These are phyloP conservation scores for Lagenaria siceraria DNA, from an alignment of 306 rosid genomes.

Conservation along the genomic window DNA sequence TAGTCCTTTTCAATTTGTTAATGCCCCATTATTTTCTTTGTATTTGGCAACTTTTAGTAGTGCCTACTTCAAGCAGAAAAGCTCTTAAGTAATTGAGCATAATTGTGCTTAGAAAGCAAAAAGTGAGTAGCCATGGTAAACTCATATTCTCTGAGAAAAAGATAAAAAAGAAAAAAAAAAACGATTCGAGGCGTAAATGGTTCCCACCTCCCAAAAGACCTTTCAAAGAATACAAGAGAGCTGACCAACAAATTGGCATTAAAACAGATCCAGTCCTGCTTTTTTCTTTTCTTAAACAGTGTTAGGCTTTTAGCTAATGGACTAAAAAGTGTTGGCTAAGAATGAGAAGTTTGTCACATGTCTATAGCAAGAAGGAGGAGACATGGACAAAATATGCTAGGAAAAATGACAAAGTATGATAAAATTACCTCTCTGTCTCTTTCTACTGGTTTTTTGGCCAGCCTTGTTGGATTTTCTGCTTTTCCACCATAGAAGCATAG, in stretches of 20 bases:
- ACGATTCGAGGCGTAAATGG: background rate
- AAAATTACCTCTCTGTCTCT: conserved; percentile 12
- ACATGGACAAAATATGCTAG: conserved; percentile 7
- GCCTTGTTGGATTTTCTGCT: conserved; percentile 2
- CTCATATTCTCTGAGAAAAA: background rate
- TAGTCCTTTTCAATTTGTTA: background rate
- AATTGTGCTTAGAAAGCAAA: background rate
- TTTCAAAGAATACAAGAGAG: background rate
- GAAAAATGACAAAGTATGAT: conserved; percentile 5
- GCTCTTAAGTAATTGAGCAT: background rate
- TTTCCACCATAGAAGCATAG: background rate
- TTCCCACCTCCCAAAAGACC: background rate
- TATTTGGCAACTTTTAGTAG: background rate
- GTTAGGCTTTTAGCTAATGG: background rate
- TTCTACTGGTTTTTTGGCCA: background rate
- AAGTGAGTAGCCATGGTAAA: background rate
- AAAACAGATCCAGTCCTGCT: background rate
- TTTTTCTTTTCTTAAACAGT: background rate
- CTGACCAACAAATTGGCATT: conserved; percentile 4
- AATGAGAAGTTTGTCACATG: conserved; percentile 10
- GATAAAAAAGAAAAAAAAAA: background rate
- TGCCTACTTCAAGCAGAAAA: conserved; percentile 2
- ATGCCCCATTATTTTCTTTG: background rate
- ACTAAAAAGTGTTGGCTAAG: background rate
- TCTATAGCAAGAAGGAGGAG: background rate